These are phyloP conservation scores for Solanum chacoense DNA, from an alignment of 305 asterid genomes.

Conservation along the genomic window DNA sequence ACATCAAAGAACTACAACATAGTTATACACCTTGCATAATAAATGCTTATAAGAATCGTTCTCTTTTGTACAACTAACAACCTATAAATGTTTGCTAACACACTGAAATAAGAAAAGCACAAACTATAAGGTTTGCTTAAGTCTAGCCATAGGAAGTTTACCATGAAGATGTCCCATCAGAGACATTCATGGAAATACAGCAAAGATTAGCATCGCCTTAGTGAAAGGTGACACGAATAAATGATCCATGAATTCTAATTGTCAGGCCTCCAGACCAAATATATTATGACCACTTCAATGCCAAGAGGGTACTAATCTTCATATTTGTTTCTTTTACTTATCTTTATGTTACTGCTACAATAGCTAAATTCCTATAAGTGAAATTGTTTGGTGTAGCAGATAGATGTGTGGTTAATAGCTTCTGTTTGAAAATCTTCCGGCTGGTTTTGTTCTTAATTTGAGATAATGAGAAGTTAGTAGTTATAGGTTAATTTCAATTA, in stretches of 20 bases:
- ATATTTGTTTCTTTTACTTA: background rate
- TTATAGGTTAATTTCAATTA: background rate
- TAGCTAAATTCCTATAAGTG: background rate
- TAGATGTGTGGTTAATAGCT: background rate
- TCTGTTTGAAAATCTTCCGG: background rate
- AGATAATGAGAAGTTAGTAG: background rate
- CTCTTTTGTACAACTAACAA: background rate
- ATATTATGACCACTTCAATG: background rate
- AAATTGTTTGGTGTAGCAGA: background rate
- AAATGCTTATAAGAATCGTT: background rate
- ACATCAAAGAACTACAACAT: background rate
- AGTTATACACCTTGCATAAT: background rate
- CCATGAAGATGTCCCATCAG: background rate
- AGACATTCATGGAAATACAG: background rate
- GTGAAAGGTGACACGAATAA: background rate
- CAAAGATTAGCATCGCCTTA: background rate
- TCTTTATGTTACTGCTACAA: background rate
- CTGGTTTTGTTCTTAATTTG: background rate
- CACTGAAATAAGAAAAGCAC: background rate
- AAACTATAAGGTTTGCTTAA: background rate
- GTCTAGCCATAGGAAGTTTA: background rate
- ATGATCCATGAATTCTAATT: background rate
- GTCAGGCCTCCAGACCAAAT: background rate
- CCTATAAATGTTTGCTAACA: background rate
- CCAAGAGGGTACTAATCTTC: background rate